Evolutionary conservation across 176 grass and related monocot species (phyloP).

Genomic region (Poa annua): DNA sequence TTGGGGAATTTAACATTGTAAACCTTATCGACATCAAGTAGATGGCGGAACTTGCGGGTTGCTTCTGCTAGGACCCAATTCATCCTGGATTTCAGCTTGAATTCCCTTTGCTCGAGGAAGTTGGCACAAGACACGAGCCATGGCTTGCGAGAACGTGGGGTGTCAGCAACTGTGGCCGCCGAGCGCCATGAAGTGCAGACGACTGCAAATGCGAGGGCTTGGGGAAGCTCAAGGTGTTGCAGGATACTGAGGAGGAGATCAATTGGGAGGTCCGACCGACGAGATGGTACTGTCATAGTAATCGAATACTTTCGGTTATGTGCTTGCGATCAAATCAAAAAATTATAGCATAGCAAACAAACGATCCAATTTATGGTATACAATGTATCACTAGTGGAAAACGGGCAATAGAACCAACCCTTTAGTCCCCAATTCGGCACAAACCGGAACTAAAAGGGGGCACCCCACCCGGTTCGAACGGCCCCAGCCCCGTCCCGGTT

Average conservation of each 20-base stretch:
- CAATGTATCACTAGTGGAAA: no score
- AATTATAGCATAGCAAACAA: not conserved
- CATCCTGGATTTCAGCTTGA: no score
- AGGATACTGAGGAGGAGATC: slow-evolving; percentile 22
- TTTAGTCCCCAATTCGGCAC: no score
- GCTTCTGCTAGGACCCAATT: no score
- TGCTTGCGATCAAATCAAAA: not conserved
- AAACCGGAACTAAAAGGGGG: no score
- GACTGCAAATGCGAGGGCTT: slow-evolving; percentile 6
- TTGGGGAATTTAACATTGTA: not conserved
- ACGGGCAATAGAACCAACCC: no score
- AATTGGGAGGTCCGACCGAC: slow-evolving; percentile 19
- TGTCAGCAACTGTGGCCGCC: not conserved
- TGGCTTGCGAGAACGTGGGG: not conserved
- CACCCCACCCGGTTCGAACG: no score
- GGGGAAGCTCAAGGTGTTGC: not conserved
- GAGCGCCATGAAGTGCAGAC: slow-evolving; percentile 4
- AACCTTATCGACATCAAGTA: not conserved
- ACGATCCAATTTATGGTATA: not conserved
- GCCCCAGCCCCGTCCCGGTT: no score
- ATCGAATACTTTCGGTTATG: not conserved
- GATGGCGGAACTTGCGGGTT: not conserved
- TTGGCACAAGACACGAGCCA: slow-evolving; percentile 26
- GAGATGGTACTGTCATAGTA: not conserved
- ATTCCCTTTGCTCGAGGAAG: not conserved